Base-by-base conservation (phyloP, 2,329 filamentous ascomycete genomes). In the Trichoderma polysporum region DNA sequence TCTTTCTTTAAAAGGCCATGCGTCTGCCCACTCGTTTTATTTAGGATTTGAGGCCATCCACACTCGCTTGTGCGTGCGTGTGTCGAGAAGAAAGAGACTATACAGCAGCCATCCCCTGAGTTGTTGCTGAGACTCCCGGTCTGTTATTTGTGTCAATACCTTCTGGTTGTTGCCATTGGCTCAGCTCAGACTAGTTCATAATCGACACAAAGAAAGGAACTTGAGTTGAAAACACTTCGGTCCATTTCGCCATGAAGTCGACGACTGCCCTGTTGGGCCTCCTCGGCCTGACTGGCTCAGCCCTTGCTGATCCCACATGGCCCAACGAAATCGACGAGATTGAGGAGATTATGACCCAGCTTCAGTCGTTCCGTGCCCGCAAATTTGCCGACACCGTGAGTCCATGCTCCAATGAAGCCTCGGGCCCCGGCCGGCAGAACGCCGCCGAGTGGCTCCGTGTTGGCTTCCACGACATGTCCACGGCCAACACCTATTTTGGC, bases 321-420 rank as follows among this genome's bases (percentile, higher is more conserved):
- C 87, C 87, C 2, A 83, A 85, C 2, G 72, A 80, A 13, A 82
- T 82, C 19, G 87, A 90, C 71, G 86, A 89, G 73, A 77, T 90
- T 67, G 87, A 90, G 75, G 87, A 88, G 74, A 84, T 89, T 70
- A 85, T 89, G 80, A 87, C 83, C 72, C 84, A 89, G 71, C 83
- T 85, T 61, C 78, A 80, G 37, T 86, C 85, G 3, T 85, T 86
- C 72, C 79, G 81, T 53, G 80, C 82, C 35, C 81, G 86, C 69
- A 81, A 84, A 47, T 88, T 90, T 73, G 82, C 85, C 53, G 81
- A 83, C 60, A 81, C 82, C 15, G 83, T 90, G 65, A 85, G 81
- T 37, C 87, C 86, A 6, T 89, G 87, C 76, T 79, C 79, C 50
- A 85, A 80, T 69, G 81, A 85, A 66, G 81, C 82, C 22, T 81